Percentiles rank a stretch among this genome's conserved stretches.
phyloP scores from a whole-genome alignment of 352 stramenopile species.

The Pythium sukuiense region DNA sequence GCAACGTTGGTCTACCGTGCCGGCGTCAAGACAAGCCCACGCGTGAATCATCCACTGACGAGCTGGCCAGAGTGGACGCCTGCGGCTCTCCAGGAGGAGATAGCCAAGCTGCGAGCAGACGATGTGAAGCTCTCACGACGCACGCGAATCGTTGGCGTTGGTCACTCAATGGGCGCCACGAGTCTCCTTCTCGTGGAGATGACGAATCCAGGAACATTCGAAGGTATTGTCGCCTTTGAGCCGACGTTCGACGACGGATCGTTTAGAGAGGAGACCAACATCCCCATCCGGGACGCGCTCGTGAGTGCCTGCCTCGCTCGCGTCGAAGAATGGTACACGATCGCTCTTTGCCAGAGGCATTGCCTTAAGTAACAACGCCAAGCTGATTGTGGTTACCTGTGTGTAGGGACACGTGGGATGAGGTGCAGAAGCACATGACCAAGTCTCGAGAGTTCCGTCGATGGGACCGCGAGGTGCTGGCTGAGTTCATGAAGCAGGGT shows the following conservation, averaged over 20 bases:
- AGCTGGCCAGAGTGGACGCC: constrained; percentile 21
- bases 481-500: constrained; percentile 8
- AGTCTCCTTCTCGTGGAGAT: constrained; percentile 41
- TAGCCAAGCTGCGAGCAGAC: constrained; percentile 16
- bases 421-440: constrained; percentile 3
- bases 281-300: neutral
- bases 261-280: neutral
- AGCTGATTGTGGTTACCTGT: neutral
- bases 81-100: constrained; percentile 18
- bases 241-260: constrained; percentile 8
- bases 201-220: constrained; percentile 38
- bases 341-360: too few relatives aligned
- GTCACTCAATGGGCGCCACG: constrained; percentile 27
- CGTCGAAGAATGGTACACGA: neutral
- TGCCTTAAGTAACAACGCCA: too few relatives aligned
- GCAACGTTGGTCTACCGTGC: constrained; percentile 23
- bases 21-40: constrained; percentile 15
- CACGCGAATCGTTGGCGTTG: constrained; percentile 24
- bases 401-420: constrained; percentile 11
- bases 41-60: constrained; percentile 18
- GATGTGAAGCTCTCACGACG: constrained; percentile 3
- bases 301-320: neutral
- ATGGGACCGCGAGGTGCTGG: constrained; percentile 8
- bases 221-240: constrained; percentile 41
- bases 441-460: neutral